Conservation (phyloP, 2,329 filamentous ascomycete genomes). For the Colletotrichum cereale region DNA sequence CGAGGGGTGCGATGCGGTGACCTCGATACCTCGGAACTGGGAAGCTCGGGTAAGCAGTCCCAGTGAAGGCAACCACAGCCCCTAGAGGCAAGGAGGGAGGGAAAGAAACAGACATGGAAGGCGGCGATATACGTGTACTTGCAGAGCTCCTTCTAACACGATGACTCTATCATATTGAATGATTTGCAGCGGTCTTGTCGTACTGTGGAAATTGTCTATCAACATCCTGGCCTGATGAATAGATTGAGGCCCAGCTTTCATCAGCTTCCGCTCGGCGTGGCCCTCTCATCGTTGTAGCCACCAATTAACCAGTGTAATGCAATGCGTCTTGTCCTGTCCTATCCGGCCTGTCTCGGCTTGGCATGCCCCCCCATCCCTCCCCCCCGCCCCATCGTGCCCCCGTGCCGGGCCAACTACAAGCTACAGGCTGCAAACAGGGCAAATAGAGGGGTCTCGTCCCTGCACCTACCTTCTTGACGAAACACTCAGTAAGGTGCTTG, state of each 20-base stretch:
- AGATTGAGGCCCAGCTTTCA: slow-evolving; percentile 21
- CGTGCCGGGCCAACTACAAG: background rate
- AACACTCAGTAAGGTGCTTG: slow-evolving; percentile 23
- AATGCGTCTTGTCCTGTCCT: background rate
- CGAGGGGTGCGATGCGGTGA: background rate
- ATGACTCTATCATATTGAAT: background rate
- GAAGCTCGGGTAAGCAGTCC: background rate
- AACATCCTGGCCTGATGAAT: background rate
- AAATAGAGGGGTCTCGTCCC: slow-evolving; percentile 17
- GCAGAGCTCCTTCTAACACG: background rate
- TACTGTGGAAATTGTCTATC: background rate
- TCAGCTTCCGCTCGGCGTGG: slow-evolving; percentile 12
- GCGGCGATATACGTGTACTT: background rate
- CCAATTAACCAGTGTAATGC: slow-evolving; percentile 3
- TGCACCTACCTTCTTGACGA: slow-evolving; percentile 26
- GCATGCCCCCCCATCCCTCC: background rate
- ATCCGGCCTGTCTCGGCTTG: background rate
- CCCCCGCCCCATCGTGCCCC: background rate
- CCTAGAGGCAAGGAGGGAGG: no score
- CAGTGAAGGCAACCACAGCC: background rate
- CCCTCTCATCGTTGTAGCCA: background rate
- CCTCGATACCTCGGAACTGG: background rate
- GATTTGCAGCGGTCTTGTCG: background rate
- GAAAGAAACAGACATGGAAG: background rate
- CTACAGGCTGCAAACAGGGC: slow-evolving; percentile 23